Conservation (phyloP, 179 eudicot genomes). For the Silene noctiflora region DNA sequence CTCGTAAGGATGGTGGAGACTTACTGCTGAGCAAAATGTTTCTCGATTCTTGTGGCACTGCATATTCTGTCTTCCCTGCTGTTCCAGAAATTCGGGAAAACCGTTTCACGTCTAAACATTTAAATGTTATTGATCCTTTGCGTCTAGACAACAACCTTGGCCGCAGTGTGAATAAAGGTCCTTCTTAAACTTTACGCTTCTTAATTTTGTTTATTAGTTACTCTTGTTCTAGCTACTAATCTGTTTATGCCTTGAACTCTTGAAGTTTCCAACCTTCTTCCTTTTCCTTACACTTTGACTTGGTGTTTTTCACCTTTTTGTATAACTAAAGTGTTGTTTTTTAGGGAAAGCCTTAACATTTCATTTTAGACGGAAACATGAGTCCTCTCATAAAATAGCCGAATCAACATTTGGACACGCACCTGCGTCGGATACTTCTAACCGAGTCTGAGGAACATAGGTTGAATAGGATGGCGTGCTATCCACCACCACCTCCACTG, state of each 20-base stretch:
- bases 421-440: too few species aligned
- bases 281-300: not conserved
- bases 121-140: slow-evolving; percentile 54
- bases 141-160: slow-evolving; percentile 59
- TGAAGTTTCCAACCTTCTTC: not conserved
- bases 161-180: slow-evolving; percentile 66
- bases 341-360: too few species aligned
- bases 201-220: not conserved
- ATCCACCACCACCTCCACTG: not conserved
- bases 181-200: not conserved
- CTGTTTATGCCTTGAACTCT: slow-evolving; percentile 12
- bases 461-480: not conserved
- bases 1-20: slow-evolving; percentile 47
- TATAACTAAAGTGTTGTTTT: not conserved
- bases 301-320: not conserved
- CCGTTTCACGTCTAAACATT: slow-evolving; percentile 42
- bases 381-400: too few species aligned
- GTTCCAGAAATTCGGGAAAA: slow-evolving; percentile 39
- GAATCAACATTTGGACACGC: too few species aligned
- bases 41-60: slow-evolving; percentile 48
- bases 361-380: too few species aligned
- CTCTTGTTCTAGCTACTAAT: slow-evolving; percentile 1
- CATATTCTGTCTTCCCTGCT: slow-evolving; percentile 40
- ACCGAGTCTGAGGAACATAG: not conserved
- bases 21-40: slow-evolving; percentile 46